Conservation (phyloP, 2,329 filamentous ascomycete species). For the Pseudogymnoascus sp. region DNA sequence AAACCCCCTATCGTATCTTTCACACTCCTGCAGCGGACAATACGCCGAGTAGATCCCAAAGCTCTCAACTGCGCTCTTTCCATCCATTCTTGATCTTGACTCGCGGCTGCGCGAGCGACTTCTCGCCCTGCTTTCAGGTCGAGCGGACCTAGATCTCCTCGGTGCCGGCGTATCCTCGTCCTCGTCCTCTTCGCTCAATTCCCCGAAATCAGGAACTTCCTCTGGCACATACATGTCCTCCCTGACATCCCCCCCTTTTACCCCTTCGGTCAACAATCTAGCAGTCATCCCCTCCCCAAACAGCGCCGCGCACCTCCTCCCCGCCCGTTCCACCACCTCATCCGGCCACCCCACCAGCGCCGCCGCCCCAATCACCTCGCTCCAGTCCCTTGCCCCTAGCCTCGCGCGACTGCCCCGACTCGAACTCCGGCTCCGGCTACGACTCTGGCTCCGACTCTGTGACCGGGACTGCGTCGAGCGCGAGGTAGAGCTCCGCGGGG, state of each 20-base stretch:
- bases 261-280: constrained; percentile 40
- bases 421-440: constrained; percentile 1
- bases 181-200: background rate
- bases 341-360: constrained; percentile 55
- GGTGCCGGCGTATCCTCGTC: background rate
- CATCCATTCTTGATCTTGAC: background rate
- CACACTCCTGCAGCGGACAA: background rate
- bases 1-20: constrained; percentile 26
- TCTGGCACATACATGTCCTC: constrained; percentile 21
- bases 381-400: constrained; percentile 63
- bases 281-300: constrained; percentile 67
- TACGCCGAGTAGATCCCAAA: background rate
- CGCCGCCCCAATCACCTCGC: constrained; percentile 72
- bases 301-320: constrained; percentile 64
- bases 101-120: background rate
- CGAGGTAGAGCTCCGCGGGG: background rate
- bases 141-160: background rate
- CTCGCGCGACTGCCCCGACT: constrained; percentile 12
- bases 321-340: constrained; percentile 56
- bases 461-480: background rate
- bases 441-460: background rate
- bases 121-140: background rate
- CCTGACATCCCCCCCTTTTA: constrained; percentile 16
- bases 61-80: background rate
- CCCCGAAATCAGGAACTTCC: constrained; percentile 2